Evolutionary conservation across 106 monocot species (phyloP).

Genomic region (Ottelia alismoides): DNA sequence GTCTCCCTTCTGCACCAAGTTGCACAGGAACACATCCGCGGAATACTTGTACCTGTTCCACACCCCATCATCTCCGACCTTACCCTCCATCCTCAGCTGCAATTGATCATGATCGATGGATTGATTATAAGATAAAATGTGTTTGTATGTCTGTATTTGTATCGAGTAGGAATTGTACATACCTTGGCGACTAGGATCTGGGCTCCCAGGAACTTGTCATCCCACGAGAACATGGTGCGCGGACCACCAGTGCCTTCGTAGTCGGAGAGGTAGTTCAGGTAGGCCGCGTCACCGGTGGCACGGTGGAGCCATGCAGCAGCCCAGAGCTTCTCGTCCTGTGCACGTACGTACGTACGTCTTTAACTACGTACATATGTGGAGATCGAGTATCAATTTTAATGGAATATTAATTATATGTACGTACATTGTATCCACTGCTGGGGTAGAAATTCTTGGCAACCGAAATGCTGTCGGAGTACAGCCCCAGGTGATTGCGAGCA

Average conservation of each 20-base stretch:
- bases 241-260: slow-evolving; percentile 21
- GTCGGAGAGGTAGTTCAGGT: slow-evolving; percentile 19
- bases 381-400: neutral
- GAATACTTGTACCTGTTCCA: slow-evolving; percentile 19
- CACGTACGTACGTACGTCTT: too few relatives aligned
- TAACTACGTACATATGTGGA: neutral
- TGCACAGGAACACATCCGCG: slow-evolving; percentile 38
- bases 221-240: slow-evolving; percentile 4
- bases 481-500: slow-evolving; percentile 26
- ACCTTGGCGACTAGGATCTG: slow-evolving; percentile 38
- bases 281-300: too few relatives aligned
- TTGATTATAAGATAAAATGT: too few relatives aligned
- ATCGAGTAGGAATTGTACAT: too few relatives aligned
- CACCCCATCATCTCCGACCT: neutral
- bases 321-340: slow-evolving; percentile 53
- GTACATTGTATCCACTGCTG: too few relatives aligned
- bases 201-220: too few relatives aligned
- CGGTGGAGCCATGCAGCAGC: slow-evolving; percentile 57
- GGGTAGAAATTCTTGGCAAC: slow-evolving; percentile 26
- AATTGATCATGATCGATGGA: too few relatives aligned
- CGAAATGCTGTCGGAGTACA: slow-evolving; percentile 40
- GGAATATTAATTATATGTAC: neutral
- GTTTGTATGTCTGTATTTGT: too few relatives aligned
- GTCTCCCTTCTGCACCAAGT: slow-evolving; percentile 31
- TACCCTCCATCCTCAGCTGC: slow-evolving; percentile 24